Percentiles rank a stretch among this genome's conserved stretches.
Conservation (phyloP, 1,284 basidiomycete genomes). For the Sporisorium scitamineum region DNA sequence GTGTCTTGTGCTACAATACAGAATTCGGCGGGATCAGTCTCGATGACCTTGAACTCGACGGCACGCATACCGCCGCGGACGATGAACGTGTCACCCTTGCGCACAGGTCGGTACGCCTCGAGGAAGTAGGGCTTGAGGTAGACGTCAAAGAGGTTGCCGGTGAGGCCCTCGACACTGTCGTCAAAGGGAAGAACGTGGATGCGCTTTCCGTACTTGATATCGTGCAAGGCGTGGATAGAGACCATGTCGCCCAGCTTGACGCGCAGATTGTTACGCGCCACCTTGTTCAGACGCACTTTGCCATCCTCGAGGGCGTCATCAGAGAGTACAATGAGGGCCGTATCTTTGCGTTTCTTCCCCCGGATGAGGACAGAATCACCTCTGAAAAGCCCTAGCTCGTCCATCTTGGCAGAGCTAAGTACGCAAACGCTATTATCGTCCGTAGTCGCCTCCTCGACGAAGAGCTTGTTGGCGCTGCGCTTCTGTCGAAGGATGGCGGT, state of each 20-base stretch:
- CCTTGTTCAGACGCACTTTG: constrained; percentile 97
- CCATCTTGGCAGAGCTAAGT: constrained; percentile 96
- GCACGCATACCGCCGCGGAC: constrained; percentile 81
- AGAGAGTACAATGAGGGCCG: constrained; percentile 91
- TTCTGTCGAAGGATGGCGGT: constrained; percentile 67
- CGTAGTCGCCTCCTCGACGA: constrained; percentile 69
- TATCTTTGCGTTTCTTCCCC: constrained; percentile 92
- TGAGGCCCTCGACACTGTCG: constrained; percentile 95
- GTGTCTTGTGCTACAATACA: constrained; percentile 98
- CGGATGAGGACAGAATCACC: constrained; percentile 77
- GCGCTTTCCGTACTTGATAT: constrained; percentile 99
- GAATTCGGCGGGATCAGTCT: constrained; percentile 89
- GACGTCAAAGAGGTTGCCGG: constrained; percentile 98
- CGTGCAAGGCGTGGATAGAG: constrained; percentile 93
- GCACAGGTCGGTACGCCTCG: constrained; percentile 94
- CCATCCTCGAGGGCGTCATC: constrained; percentile 97
- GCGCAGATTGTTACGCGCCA: constrained; percentile 96
- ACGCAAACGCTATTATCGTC: constrained; percentile 75
- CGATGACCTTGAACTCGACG: constrained; percentile 98
- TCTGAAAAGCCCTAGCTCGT: constrained; percentile 90
- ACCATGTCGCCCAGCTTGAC: constrained; percentile 97
- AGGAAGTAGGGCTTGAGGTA: constrained; percentile 99
- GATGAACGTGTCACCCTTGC: constrained; percentile 98
- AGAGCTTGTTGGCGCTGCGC: constrained; percentile 65
- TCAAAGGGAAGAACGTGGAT: constrained; percentile 97